Percentiles rank a stretch among this genome's conserved stretches.
These are phyloP conservation scores for Phytopythium helicoides DNA, from an alignment of 352 stramenopile genomes.

Conservation along the genomic window DNA sequence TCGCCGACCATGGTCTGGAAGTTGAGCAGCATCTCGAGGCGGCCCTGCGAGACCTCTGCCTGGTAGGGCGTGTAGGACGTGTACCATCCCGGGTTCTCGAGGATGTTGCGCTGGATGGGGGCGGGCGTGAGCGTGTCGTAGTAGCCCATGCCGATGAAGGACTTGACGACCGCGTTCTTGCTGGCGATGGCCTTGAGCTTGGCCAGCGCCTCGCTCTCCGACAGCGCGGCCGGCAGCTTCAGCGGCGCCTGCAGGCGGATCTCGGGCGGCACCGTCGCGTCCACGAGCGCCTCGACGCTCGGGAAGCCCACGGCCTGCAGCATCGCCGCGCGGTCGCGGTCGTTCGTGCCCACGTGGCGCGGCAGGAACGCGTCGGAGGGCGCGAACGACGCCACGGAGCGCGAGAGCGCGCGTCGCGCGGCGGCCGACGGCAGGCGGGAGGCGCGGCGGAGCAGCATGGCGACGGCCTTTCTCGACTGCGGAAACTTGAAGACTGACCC, in stretches of 20 bases:
- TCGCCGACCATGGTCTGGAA: constrained; percentile 99
- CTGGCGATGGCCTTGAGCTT: constrained; percentile 89
- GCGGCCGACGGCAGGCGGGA: constrained; percentile 2
- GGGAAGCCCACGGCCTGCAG: constrained; percentile 92
- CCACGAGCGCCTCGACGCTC: constrained; percentile 92
- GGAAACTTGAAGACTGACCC: constrained; percentile 7
- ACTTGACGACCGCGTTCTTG: constrained; percentile 96
- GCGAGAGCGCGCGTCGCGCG: constrained; percentile 2
- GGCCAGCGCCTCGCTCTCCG: constrained; percentile 92
- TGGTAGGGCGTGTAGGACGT: constrained; percentile 98
- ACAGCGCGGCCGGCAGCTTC: constrained; percentile 67
- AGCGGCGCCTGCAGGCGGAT: constrained; percentile 83
- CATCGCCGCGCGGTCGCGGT: constrained; percentile 91
- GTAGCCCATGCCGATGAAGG: constrained; percentile 99
- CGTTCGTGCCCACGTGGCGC: constrained; percentile 83
- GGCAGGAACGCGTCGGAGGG: constrained; percentile 65
- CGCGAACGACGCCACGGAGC: constrained; percentile 26
- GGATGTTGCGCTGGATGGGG: constrained; percentile 97
- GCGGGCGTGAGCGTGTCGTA: constrained; percentile 95
- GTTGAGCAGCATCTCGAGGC: constrained; percentile 99
- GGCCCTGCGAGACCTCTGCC: constrained; percentile 98
- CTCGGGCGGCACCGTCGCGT: constrained; percentile 92
- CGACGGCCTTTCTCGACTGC: not conserved
- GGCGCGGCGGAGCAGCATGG: constrained; percentile 7
- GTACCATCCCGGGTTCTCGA: constrained; percentile 99